Evolutionary conservation across 331 rosid species (phyloP).

Genomic region (Malus hybrid): DNA sequence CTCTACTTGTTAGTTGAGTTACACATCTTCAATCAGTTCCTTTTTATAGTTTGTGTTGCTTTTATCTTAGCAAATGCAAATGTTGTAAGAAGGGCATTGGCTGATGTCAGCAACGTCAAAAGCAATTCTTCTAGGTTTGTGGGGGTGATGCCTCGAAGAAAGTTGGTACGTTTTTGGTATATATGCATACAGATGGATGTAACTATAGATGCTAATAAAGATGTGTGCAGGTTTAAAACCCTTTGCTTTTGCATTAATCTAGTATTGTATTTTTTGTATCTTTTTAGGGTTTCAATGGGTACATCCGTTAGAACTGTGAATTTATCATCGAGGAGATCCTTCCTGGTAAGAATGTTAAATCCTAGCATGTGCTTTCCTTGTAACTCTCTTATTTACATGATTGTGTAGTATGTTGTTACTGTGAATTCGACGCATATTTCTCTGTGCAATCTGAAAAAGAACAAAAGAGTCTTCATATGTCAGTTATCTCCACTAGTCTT

Average conservation of each 20-base stretch:
- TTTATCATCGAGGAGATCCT: conserved; percentile 41
- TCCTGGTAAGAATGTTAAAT: conserved; percentile 34
- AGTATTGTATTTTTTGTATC: conserved; percentile 1
- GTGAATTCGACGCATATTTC: background rate
- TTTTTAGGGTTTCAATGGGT: conserved; percentile 44
- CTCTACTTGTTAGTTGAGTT: background rate
- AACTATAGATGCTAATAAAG: background rate
- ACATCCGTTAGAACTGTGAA: conserved; percentile 23
- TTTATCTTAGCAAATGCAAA: conserved; percentile 28
- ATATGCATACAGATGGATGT: background rate
- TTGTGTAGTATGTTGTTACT: background rate
- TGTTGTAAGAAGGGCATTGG: conserved; percentile 53
- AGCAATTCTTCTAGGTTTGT: conserved; percentile 29
- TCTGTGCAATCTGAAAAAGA: background rate
- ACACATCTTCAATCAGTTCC: background rate
- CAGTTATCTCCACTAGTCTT: background rate
- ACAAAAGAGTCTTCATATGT: background rate
- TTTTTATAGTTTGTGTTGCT: conserved; percentile 1
- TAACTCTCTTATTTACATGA: background rate
- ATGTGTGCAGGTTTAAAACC: background rate
- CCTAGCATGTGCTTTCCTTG: background rate
- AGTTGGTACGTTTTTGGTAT: conserved; percentile 34
- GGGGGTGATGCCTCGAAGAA: conserved; percentile 30
- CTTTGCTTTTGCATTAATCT: background rate
- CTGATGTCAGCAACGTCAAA: conserved; percentile 67